Base-by-base conservation (phyloP, 2,329 filamentous ascomycete genomes). In the Aureobasidium melanogenum region DNA sequence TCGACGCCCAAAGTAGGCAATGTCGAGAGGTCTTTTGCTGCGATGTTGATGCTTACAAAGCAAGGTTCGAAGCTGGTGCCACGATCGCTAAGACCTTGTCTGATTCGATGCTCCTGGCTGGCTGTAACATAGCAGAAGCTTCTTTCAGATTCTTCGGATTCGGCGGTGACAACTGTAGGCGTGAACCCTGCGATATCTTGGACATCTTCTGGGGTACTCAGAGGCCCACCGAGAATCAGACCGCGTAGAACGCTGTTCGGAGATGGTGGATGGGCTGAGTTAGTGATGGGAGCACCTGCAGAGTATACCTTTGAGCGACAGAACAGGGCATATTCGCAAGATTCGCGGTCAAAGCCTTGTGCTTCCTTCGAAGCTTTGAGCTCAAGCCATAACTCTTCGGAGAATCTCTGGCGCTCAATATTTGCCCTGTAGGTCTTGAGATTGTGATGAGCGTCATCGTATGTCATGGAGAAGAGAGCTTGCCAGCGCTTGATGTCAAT, bases 331-430 rank as follows among this genome's bases (percentile, higher is more conserved):
- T 60, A 51, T 22, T 60, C 57, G 17, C 24, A 60, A 9, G 32
- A 17, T 15, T 60, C 57, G n/a, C 57, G 44, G 19, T 60, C 36
- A 14, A 51, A 43, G 9, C 57, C 57, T 22, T 60, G 57, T n/a
- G 17, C 32, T 43, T 51, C 46, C 9, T 60, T 59, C 4, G 56
- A 28, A 9, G 24, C 22, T 32, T 34, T 48, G 4, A 59, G 14
- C 7, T 50, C 56, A 9, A 15, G 9, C 56, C 56, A 59, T 12
- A 50, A 32, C 15, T 47, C 41, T 14, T 30, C 56, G 1, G 43
- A 39, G 38, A 59, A 8, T 19, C 56, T 30, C 1, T 15, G 24
- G 28, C 56, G 56, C 26, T 43, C 26, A 10, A 57, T 14, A 22
- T 57, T 28, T 26, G 8, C 28, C 32, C 52, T 12, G 38, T 57